phyloP scores from a whole-genome alignment of 2,329 filamentous ascomycete genomes.

The Claviceps spartinae region DNA sequence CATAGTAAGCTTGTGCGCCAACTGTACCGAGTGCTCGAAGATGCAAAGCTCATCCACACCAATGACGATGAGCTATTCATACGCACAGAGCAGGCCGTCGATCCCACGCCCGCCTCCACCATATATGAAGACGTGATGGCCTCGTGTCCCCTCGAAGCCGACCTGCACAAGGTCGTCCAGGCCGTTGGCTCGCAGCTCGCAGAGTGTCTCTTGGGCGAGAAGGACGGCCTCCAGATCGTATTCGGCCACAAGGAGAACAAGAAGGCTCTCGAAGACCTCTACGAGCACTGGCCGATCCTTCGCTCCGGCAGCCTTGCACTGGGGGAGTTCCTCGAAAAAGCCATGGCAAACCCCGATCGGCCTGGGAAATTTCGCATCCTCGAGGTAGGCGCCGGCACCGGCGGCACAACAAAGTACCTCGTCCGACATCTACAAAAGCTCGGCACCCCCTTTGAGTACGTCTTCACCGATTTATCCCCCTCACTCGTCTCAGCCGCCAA shows the following conservation, averaged over 20 bases:
- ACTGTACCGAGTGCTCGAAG: not conserved
- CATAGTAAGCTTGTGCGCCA: not conserved
- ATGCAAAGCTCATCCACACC: not conserved
- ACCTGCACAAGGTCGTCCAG: not conserved
- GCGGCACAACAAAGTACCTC: constrained; percentile 20
- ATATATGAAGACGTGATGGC: not conserved
- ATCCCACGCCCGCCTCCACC: not conserved
- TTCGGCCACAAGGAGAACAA: not conserved
- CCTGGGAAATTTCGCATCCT: constrained; percentile 8
- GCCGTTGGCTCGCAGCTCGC: not conserved
- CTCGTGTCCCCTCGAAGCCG: not conserved
- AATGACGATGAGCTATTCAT: not conserved
- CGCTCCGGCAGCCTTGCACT: not conserved
- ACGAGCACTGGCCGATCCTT: not conserved
- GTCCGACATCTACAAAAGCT: constrained; percentile 17
- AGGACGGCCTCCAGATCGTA: not conserved
- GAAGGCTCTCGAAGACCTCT: not conserved
- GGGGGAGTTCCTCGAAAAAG: not conserved
- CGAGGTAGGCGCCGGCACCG: constrained; percentile 14
- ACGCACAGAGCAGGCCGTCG: not conserved
- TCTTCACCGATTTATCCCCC: constrained; percentile 25
- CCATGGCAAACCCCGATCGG: not conserved
- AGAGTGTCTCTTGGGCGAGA: not conserved
- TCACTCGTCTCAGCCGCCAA: constrained; percentile 7
- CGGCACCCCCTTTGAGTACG: constrained; percentile 21